These are phyloP conservation scores for Alternaria viburni DNA, from an alignment of 2,329 filamentous ascomycete genomes.

Conservation along the genomic window DNA sequence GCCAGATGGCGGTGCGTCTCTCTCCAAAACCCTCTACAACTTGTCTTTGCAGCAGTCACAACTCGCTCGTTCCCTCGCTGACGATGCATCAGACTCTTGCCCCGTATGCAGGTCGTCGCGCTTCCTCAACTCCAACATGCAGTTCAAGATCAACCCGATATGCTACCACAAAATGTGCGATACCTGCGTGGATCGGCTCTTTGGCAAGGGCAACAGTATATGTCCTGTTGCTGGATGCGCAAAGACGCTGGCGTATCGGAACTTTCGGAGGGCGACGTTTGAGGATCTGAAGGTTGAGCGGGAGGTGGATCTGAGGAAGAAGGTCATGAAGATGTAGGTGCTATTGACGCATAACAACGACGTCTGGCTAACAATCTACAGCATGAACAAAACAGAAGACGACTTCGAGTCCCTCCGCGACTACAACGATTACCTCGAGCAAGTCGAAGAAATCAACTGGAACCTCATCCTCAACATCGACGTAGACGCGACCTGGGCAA, in stretches of 20 bases:
- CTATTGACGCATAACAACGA: too few relatives aligned
- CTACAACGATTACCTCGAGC: conserved; percentile 94
- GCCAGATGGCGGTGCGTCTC: conserved; percentile 49
- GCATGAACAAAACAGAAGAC: conserved; percentile 88
- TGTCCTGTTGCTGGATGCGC: conserved; percentile 91
- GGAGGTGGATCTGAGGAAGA: conserved; percentile 87
- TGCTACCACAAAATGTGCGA: conserved; percentile 99
- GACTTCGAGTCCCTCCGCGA: conserved; percentile 85
- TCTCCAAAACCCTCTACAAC: conserved; percentile 37
- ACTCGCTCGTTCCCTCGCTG: conserved; percentile 25
- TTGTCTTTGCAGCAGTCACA: conserved; percentile 36
- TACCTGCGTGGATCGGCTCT: conserved; percentile 92
- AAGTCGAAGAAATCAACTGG: conserved; percentile 87
- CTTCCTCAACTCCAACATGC: conserved; percentile 92
- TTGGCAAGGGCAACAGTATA: conserved; percentile 86
- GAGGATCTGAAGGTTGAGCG: conserved; percentile 86
- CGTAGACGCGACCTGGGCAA: conserved; percentile 65
- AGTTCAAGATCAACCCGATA: conserved; percentile 95
- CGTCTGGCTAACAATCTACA: conserved; percentile 38
- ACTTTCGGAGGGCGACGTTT: conserved; percentile 89
- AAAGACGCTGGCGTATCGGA: conserved; percentile 81
- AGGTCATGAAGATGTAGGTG: conserved; percentile 63
- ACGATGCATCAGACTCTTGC: conserved; percentile 72
- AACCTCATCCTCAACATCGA: conserved; percentile 79
- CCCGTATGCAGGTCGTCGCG: conserved; percentile 96